These are phyloP conservation scores for Rosa persica DNA, from an alignment of 306 rosid genomes.

Conservation along the genomic window DNA sequence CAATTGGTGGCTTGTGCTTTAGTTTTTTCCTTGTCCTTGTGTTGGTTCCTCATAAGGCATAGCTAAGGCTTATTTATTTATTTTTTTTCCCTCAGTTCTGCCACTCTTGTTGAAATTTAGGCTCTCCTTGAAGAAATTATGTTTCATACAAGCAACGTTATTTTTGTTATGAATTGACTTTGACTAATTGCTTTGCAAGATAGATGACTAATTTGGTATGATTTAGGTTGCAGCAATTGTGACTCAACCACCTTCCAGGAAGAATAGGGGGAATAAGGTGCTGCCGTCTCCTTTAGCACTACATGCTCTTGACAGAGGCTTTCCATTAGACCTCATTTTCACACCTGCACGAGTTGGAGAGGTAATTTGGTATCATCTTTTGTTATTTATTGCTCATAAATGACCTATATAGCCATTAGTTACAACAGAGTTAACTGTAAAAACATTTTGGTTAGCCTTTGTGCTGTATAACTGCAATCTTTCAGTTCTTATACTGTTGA, in stretches of 20 bases:
- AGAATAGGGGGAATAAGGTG: constrained; percentile 71
- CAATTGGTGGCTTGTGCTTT: no score
- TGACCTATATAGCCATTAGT: background rate
- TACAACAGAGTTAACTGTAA: background rate
- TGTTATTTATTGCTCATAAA: no score
- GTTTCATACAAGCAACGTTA: no score
- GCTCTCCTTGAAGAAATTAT: no score
- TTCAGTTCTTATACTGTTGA: background rate
- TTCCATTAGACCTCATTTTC: constrained; percentile 71
- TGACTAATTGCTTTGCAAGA: background rate
- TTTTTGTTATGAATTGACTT: no score
- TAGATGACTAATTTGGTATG: constrained; percentile 12
- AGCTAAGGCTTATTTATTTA: no score
- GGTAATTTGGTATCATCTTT: constrained; percentile 29
- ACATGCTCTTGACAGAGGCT: constrained; percentile 75
- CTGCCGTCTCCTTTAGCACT: constrained; percentile 75
- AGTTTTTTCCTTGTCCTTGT: no score
- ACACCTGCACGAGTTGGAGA: constrained; percentile 80
- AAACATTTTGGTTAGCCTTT: background rate
- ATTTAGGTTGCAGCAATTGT: constrained; percentile 86
- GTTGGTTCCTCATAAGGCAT: no score
- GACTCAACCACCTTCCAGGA: constrained; percentile 83
- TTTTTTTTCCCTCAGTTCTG: no score
- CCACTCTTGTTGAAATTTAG: no score
- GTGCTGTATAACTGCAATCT: background rate